phyloP scores from a whole-genome alignment of 2,329 filamentous ascomycete genomes.

The Trematosphaeria pertusa region DNA sequence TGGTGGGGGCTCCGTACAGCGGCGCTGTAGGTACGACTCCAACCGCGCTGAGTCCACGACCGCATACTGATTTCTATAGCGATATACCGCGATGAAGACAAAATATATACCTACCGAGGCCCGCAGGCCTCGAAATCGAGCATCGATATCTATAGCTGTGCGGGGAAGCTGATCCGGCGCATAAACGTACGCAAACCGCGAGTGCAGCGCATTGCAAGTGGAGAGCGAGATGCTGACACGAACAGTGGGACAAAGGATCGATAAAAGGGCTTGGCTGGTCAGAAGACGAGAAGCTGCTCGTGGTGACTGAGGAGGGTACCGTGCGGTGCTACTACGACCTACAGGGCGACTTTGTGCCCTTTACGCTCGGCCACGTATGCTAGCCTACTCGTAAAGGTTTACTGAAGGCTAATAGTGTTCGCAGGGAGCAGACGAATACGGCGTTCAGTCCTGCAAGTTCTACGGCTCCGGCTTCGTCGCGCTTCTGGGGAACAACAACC shows the following conservation, averaged over 20 bases:
- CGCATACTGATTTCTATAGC: constrained; percentile 63
- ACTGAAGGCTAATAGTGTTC: not conserved
- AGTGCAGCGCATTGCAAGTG: constrained; percentile 5
- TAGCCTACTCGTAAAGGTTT: not conserved
- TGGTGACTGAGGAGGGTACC: constrained; percentile 87
- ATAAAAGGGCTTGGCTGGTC: constrained; percentile 95
- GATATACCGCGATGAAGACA: constrained; percentile 85
- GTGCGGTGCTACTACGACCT: constrained; percentile 90
- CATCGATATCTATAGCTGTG: constrained; percentile 93
- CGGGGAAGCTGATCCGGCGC: constrained; percentile 83
- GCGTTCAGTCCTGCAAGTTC: constrained; percentile 89
- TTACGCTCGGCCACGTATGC: constrained; percentile 79
- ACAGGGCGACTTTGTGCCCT: constrained; percentile 94
- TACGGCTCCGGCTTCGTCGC: constrained; percentile 94
- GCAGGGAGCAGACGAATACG: constrained; percentile 82
- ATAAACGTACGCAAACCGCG: constrained; percentile 64
- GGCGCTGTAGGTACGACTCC: constrained; percentile 79
- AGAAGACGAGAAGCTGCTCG: constrained; percentile 88
- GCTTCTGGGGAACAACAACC: constrained; percentile 82
- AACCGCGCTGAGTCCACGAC: not conserved
- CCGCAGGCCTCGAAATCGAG: constrained; percentile 76
- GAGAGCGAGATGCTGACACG: constrained; percentile 22
- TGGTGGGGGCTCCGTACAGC: constrained; percentile 89
- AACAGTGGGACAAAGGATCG: constrained; percentile 83
- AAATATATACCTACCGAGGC: constrained; percentile 79